Evolutionary conservation across 768 basidiomycete genomes (phyloP).

Genomic region (Tulasnella sp.): DNA sequence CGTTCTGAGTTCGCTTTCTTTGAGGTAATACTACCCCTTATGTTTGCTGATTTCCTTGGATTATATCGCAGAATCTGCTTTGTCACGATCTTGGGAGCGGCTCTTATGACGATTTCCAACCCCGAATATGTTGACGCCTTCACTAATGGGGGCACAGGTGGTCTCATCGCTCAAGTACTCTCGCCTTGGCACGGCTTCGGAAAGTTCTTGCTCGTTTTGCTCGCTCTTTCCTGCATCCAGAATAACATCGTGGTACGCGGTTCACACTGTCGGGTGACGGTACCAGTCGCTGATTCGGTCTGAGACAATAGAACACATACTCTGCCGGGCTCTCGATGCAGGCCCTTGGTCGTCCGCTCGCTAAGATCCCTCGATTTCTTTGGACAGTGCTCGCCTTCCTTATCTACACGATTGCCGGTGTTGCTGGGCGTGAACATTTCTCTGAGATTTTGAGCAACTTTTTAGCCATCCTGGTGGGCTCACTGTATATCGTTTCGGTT

Average conservation of each 20-base stretch:
- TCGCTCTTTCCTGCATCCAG: slow-evolving; percentile 36
- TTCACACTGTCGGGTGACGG: too few relatives aligned
- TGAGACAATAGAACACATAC: slow-evolving; percentile 29
- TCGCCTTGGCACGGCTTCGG: slow-evolving; percentile 37
- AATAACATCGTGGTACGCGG: slow-evolving; percentile 20
- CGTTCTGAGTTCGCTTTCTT: too few relatives aligned
- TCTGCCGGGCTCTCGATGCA: slow-evolving; percentile 40
- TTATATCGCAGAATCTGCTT: not conserved
- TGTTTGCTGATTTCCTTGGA: too few relatives aligned
- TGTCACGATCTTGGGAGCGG: slow-evolving; percentile 30
- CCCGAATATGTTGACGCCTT: slow-evolving; percentile 34
- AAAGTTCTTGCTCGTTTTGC: slow-evolving; percentile 34
- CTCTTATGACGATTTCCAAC: slow-evolving; percentile 32
- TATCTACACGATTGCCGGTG: slow-evolving; percentile 33
- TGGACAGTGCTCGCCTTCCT: slow-evolving; percentile 37
- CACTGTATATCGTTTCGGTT: too few relatives aligned
- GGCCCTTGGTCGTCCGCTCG: slow-evolving; percentile 35
- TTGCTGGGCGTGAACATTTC: slow-evolving; percentile 38
- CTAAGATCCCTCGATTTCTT: slow-evolving; percentile 36
- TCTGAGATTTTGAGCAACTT: slow-evolving; percentile 34
- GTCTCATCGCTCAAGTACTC: slow-evolving; percentile 35
- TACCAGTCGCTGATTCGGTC: not conserved
- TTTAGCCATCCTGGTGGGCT: slow-evolving; percentile 28
- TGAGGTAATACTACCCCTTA: too few relatives aligned
- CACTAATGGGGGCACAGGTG: slow-evolving; percentile 34